Evolutionary conservation across 768 basidiomycete species (phyloP), one percentile per base, ranked within the genome.

Genomic region (Chalciporus piperatus): DNA sequence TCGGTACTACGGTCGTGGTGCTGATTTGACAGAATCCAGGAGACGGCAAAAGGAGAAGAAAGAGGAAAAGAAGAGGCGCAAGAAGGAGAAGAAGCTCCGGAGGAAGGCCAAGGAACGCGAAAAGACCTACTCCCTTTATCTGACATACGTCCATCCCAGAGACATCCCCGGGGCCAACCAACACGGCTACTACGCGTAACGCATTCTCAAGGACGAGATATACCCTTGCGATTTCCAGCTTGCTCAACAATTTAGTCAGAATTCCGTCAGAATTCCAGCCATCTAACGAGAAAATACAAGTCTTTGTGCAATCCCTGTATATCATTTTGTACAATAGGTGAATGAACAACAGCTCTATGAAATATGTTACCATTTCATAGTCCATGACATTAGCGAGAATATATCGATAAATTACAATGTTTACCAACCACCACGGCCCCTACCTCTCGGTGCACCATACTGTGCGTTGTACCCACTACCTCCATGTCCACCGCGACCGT

Each of bases 41-140:
- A 76, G 80, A 27, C 69, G 77, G 19, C 77, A 77, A 50, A 76
- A 74, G 44, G 80, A 84, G 59, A 75, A 73, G 51, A 76, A 76
- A 55, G 78, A 77, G 2, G 87, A 87, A 61, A 81, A 77, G 67
- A 84, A 74, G 68, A 75, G 77, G 58, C 79, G 78, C 55, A 75
- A 75, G 57, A 83, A 75, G 70, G 85, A 88, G 63, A 86, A 78
- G 76, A 85, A 80, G 63, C 70, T 76, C 42, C 78, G 77, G 61
- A 76, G 72, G 60, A 82, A 78, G 64, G 79, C 77, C 38, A 83
- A 75, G 62, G 80, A 80, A 51, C 76, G 75, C 37, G 83, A 82
- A 57, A 84, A 77, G 68, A 76, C 74, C 48, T 91, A 87, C 63
- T 60, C 80, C 3, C 66, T 91, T 33, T 89, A 83, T 63, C 59